Conservation (phyloP, 2,329 filamentous ascomycete genomes). For the Aureobasidium sp. region DNA sequence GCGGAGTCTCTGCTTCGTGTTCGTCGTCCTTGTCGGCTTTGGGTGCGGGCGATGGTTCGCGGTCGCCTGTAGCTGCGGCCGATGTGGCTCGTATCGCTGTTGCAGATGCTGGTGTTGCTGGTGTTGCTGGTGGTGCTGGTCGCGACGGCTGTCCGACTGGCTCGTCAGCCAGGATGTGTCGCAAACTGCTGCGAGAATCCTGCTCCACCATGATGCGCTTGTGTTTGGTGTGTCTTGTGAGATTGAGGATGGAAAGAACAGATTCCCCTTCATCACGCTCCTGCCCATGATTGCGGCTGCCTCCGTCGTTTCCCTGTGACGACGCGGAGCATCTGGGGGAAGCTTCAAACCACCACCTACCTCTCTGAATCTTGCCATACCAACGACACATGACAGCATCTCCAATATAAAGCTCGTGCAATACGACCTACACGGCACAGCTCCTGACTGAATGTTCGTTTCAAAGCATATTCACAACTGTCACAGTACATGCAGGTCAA, state of each 20-base stretch:
- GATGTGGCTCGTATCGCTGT: slow-evolving; percentile 3
- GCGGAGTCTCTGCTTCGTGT: slow-evolving; percentile 19
- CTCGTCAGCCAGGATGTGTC: slow-evolving; percentile 22
- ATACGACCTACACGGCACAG: neutral
- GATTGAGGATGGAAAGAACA: neutral
- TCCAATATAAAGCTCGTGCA: neutral
- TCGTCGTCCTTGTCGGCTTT: slow-evolving; percentile 12
- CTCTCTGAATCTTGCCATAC: neutral
- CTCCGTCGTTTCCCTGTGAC: slow-evolving; percentile 3
- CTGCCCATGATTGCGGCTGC: neutral
- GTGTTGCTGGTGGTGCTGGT: slow-evolving; percentile 14
- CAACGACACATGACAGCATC: neutral
- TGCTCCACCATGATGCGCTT: slow-evolving; percentile 12
- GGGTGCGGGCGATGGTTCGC: neutral
- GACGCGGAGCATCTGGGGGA: neutral
- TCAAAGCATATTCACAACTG: neutral
- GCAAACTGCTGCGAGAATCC: slow-evolving; percentile 15
- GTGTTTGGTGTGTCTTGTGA: neutral
- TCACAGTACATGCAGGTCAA: neutral
- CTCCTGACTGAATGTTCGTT: no score
- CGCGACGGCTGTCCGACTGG: slow-evolving; percentile 13
- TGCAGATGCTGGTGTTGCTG: slow-evolving; percentile 13
- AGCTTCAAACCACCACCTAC: neutral
- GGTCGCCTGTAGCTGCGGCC: neutral
- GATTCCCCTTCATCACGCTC: neutral